A percentile compares a stretch with the other conserved stretches of the same genome.
Evolutionary conservation across 352 stramenopile species (phyloP).

Genomic region (Phytophthora fragariaefolia): DNA sequence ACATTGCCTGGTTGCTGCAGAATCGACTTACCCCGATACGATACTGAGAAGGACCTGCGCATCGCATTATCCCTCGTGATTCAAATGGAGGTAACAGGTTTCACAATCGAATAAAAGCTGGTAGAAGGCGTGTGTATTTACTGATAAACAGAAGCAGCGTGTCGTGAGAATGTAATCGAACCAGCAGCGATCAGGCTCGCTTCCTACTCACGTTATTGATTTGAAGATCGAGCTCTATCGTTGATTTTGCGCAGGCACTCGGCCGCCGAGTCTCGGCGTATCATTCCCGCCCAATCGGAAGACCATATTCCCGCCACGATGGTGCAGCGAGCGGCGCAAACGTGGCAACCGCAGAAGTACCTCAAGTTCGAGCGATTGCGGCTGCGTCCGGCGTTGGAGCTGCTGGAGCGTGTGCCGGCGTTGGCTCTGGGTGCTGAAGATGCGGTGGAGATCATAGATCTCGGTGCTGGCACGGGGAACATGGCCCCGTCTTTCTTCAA

Average conservation of each 20-base stretch:
- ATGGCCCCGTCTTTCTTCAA: constrained; percentile 64
- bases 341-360: constrained; percentile 67
- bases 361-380: constrained; percentile 68
- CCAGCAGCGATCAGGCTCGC: constrained; percentile 31
- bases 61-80: constrained; percentile 85
- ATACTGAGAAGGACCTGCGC: constrained; percentile 76
- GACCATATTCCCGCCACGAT: not conserved
- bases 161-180: constrained; percentile 34
- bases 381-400: constrained; percentile 66
- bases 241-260: not conserved
- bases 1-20: constrained; percentile 35
- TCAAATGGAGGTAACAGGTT: constrained; percentile 88
- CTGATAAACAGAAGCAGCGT: constrained; percentile 21
- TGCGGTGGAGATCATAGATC: constrained; percentile 54
- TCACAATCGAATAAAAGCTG: constrained; percentile 79
- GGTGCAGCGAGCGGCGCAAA: constrained; percentile 35
- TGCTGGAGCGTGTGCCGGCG: constrained; percentile 50
- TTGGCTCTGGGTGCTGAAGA: constrained; percentile 28
- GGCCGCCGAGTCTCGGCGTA: not conserved
- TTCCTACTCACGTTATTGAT: constrained; percentile 11
- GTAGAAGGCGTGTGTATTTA: constrained; percentile 42
- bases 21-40: constrained; percentile 81
- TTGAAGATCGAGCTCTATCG: not conserved
- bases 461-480: constrained; percentile 75
- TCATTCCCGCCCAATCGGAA: not conserved